Percentiles rank a stretch among this genome's conserved stretches.
Evolutionary conservation across 352 stramenopile genomes (phyloP).

Genomic region (Phytophthora rubi): DNA sequence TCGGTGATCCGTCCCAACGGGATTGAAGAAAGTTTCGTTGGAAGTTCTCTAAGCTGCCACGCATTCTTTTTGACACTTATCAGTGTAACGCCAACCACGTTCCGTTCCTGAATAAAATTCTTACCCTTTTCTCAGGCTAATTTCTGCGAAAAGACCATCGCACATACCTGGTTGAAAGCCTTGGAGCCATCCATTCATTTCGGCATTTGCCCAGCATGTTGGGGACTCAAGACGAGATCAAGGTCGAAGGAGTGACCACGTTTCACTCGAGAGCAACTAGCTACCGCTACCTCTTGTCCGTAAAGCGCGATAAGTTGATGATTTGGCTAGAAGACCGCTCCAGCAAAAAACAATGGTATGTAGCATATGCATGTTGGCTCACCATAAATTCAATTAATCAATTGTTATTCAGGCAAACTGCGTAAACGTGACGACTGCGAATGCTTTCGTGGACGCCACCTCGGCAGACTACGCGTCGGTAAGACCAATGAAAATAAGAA

Average conservation of each 20-base stretch:
- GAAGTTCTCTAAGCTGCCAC: too few relatives aligned
- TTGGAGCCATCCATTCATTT: too few relatives aligned
- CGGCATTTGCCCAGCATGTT: not conserved
- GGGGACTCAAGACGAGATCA: not conserved
- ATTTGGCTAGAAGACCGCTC: not conserved
- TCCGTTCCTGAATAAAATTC: too few relatives aligned
- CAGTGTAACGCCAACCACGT: too few relatives aligned
- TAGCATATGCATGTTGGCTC: not conserved
- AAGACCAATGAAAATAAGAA: not conserved
- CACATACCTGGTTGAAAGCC: too few relatives aligned
- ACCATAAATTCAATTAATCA: not conserved
- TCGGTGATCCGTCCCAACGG: not conserved
- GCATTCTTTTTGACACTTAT: too few relatives aligned
- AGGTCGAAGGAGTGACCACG: not conserved
- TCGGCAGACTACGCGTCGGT: not conserved
- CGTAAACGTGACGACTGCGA: not conserved
- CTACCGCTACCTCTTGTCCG: not conserved
- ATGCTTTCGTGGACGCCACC: not conserved
- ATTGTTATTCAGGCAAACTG: not conserved
- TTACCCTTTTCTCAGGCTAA: too few relatives aligned
- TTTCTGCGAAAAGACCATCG: too few relatives aligned
- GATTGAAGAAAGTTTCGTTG: too few relatives aligned
- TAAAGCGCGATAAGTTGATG: not conserved
- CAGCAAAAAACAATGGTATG: not conserved
- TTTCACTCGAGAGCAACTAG: not conserved